Percentiles rank a stretch among this genome's conserved stretches.
phyloP scores from a whole-genome alignment of 768 basidiomycete species.

The Tylopilus subfusipes region DNA sequence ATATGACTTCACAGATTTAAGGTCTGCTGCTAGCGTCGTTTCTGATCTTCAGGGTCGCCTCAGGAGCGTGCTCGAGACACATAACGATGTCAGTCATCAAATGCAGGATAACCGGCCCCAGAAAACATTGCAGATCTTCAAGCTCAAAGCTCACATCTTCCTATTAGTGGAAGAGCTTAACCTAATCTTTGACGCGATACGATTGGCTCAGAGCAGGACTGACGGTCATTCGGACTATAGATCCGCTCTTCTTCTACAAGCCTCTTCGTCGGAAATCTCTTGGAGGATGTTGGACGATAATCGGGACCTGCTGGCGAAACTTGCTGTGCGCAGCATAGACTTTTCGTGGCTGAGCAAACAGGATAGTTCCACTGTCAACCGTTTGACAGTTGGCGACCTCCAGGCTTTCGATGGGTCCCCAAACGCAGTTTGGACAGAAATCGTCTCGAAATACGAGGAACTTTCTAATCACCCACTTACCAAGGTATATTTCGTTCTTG shows the following conservation, averaged over 20 bases:
- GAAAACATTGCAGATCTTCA: conserved; percentile 55
- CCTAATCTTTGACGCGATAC: conserved; percentile 82
- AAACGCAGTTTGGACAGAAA: conserved; percentile 82
- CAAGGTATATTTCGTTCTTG: conserved; percentile 45
- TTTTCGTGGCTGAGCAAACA: conserved; percentile 84
- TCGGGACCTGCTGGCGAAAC: conserved; percentile 73
- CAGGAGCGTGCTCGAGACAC: conserved; percentile 57
- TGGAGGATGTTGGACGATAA: conserved; percentile 86
- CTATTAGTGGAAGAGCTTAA: conserved; percentile 75
- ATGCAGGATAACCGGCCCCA: conserved; percentile 30
- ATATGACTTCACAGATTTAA: conserved; percentile 82
- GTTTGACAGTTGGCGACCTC: conserved; percentile 69
- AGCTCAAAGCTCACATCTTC: conserved; percentile 68
- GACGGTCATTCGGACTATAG: conserved; percentile 67
- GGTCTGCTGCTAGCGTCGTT: conserved; percentile 67
- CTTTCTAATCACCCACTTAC: conserved; percentile 65
- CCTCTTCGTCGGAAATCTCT: conserved; percentile 81
- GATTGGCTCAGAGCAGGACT: conserved; percentile 73
- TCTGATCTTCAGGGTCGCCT: conserved; percentile 70
- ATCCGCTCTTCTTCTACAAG: conserved; percentile 75
- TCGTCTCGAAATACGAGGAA: conserved; percentile 74
- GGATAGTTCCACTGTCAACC: conserved; percentile 82
- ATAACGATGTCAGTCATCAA: conserved; percentile 38
- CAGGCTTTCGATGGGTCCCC: conserved; percentile 84
- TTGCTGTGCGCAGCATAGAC: conserved; percentile 74